These are phyloP conservation scores for Oryza glumipatula DNA, from an alignment of 176 grass and related monocot genomes.

Conservation along the genomic window DNA sequence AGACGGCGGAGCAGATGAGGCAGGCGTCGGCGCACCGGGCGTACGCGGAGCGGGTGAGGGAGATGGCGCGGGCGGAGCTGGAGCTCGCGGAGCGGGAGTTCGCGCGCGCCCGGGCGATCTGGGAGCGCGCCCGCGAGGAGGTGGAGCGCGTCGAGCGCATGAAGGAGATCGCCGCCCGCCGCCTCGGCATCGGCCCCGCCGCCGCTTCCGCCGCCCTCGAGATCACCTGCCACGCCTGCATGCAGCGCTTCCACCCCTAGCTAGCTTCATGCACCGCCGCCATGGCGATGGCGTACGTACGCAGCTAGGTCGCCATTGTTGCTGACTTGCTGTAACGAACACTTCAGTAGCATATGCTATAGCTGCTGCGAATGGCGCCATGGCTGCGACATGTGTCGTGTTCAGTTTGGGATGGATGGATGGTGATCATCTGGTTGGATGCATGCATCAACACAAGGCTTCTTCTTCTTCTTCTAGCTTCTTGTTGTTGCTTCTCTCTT, in stretches of 20 bases:
- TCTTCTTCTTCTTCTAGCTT: not conserved
- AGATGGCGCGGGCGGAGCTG: conserved; percentile 74
- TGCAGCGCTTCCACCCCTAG: conserved; percentile 85
- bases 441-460: conserved; percentile 18
- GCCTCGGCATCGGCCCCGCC: conserved; percentile 52
- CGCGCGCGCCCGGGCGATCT: conserved; percentile 76
- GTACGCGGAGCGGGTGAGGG: conserved; percentile 81
- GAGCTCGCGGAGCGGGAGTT: conserved; percentile 92
- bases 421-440: conserved; percentile 25
- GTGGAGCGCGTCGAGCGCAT: conserved; percentile 93
- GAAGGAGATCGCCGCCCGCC: conserved; percentile 76
- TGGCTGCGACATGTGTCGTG: conserved; percentile 5
- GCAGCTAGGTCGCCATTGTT: not conserved
- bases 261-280: not conserved
- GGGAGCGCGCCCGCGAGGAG: conserved; percentile 85
- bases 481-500: not conserved
- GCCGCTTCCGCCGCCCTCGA: conserved; percentile 67
- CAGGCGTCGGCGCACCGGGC: conserved; percentile 72
- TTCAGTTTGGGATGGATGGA: conserved; percentile 29
- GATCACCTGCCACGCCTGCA: conserved; percentile 97
- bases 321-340: not conserved
- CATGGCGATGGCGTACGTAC: not conserved
- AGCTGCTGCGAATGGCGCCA: conserved; percentile 16
- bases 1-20: conserved; percentile 86
- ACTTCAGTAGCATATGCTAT: not conserved